phyloP scores from a whole-genome alignment of 2,329 filamentous ascomycete species.

The Sarocladium strictum region DNA sequence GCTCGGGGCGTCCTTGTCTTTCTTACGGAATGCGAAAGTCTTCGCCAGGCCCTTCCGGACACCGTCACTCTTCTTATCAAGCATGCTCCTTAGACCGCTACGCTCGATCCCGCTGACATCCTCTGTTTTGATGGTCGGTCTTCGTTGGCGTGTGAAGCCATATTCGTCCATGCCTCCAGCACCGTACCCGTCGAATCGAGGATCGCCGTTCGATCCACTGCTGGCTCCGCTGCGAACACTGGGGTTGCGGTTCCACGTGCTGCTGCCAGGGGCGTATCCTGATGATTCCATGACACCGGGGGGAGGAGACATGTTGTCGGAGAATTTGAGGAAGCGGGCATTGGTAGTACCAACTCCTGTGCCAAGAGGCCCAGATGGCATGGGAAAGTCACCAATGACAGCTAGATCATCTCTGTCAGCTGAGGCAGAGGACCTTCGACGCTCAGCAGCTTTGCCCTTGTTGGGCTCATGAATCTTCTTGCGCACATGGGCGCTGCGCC shows the following conservation, averaged over 20 bases:
- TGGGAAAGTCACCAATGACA: slow-evolving; percentile 31
- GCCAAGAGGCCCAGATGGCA: slow-evolving; percentile 22
- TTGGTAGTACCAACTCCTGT: slow-evolving; percentile 38
- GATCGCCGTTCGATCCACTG: slow-evolving; percentile 13
- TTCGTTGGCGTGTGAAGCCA: slow-evolving; percentile 36
- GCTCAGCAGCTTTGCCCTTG: slow-evolving; percentile 25
- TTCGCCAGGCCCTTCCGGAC: slow-evolving; percentile 48
- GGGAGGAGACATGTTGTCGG: slow-evolving; percentile 21
- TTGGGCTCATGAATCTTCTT: slow-evolving; percentile 51
- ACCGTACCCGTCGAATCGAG: slow-evolving; percentile 16
- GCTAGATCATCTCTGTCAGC: slow-evolving; percentile 33
- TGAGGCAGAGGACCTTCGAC: slow-evolving; percentile 27
- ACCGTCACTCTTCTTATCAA: slow-evolving; percentile 52
- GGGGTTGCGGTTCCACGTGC: neutral
- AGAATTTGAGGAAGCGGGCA: slow-evolving; percentile 39
- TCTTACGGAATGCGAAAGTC: slow-evolving; percentile 44
- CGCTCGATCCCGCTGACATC: slow-evolving; percentile 49
- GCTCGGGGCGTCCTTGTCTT: slow-evolving; percentile 34
- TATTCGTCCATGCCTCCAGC: slow-evolving; percentile 33
- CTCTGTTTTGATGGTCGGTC: slow-evolving; percentile 39
- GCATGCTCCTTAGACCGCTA: slow-evolving; percentile 43
- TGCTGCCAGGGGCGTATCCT: neutral
- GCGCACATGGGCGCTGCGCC: slow-evolving; percentile 51
- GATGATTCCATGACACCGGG: slow-evolving; percentile 11
- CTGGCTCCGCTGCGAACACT: slow-evolving; percentile 6